phyloP scores from a whole-genome alignment of 768 basidiomycete species.

The Termitomyces sp. region DNA sequence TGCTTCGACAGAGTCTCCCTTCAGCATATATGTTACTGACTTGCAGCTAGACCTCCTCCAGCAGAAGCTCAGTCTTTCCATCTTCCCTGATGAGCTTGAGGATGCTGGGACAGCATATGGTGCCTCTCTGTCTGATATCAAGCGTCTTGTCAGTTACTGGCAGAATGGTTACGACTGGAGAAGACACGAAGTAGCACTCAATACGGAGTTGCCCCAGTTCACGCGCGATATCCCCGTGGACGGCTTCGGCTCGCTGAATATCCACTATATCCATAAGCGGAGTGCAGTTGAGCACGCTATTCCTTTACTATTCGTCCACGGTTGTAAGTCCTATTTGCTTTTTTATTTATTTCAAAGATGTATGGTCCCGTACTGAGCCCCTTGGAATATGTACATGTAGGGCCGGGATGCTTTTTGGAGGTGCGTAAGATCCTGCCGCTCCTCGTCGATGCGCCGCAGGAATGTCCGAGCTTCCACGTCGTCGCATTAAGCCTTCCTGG shows the following conservation, averaged over 20 bases:
- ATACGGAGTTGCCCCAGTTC: constrained; percentile 49
- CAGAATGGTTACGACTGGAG: constrained; percentile 52
- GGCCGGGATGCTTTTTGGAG: constrained; percentile 59
- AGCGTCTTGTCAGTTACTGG: constrained; percentile 46
- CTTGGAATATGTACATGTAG: constrained; percentile 20
- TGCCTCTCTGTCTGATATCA: constrained; percentile 40
- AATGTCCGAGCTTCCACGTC: constrained; percentile 56
- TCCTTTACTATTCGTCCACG: constrained; percentile 56
- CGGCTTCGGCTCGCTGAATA: constrained; percentile 33
- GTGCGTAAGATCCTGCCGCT: constrained; percentile 51
- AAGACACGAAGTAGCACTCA: constrained; percentile 42
- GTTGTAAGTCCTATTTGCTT: constrained; percentile 28
- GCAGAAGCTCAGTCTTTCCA: constrained; percentile 39
- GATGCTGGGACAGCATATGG: constrained; percentile 49
- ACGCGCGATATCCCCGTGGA: constrained; percentile 44
- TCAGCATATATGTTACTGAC: constrained; percentile 43
- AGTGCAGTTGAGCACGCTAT: constrained; percentile 41
- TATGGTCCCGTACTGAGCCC: not conserved
- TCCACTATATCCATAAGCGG: constrained; percentile 56
- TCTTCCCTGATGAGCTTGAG: constrained; percentile 55
- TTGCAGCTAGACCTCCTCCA: constrained; percentile 31
- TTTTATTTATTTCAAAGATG: not conserved
- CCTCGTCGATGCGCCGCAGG: constrained; percentile 32
- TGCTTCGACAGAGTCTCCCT: constrained; percentile 21
- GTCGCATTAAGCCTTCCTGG: constrained; percentile 55